Percentiles rank a stretch among this genome's conserved stretches.
phyloP scores from a whole-genome alignment of 169 alveolate species.

The Besnoitia besnoiti region DNA sequence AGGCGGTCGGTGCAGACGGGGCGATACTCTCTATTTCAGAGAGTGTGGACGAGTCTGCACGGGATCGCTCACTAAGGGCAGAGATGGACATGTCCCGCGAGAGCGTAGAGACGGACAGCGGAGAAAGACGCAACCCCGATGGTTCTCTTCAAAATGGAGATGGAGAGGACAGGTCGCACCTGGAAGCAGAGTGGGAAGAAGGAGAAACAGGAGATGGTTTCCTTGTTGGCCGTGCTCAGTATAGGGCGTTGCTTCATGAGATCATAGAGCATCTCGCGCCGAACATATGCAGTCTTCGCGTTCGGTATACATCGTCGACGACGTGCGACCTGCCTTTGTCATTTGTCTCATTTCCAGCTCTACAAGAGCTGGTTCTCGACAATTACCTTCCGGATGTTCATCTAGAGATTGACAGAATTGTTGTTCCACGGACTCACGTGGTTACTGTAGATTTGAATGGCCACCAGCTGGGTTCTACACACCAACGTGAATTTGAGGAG shows the following conservation, averaged over 20 bases:
- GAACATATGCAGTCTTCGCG: not conserved
- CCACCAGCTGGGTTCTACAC: not conserved
- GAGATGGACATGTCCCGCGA: no score
- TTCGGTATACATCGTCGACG: slow-evolving; percentile 10
- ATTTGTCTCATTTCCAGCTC: not conserved
- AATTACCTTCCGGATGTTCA: not conserved
- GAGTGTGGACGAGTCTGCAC: no score
- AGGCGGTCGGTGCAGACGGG: no score
- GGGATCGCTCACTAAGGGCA: no score
- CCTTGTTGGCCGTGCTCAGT: not conserved
- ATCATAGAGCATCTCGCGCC: not conserved
- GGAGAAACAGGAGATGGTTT: not conserved
- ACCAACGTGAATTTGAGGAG: not conserved
- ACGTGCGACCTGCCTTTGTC: not conserved
- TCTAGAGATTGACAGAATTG: not conserved
- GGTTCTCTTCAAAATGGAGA: not conserved
- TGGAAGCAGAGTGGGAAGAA: slow-evolving; percentile 1
- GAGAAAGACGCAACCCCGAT: not conserved
- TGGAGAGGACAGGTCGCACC: not conserved
- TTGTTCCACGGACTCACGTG: not conserved
- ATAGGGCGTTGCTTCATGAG: not conserved
- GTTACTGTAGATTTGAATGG: not conserved
- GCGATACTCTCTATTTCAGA: no score
- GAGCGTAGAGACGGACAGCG: no score
- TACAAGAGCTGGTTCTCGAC: slow-evolving; percentile 5